Conservation (phyloP, 2,329 filamentous ascomycete species). For the Xenoacremonium recifei region DNA sequence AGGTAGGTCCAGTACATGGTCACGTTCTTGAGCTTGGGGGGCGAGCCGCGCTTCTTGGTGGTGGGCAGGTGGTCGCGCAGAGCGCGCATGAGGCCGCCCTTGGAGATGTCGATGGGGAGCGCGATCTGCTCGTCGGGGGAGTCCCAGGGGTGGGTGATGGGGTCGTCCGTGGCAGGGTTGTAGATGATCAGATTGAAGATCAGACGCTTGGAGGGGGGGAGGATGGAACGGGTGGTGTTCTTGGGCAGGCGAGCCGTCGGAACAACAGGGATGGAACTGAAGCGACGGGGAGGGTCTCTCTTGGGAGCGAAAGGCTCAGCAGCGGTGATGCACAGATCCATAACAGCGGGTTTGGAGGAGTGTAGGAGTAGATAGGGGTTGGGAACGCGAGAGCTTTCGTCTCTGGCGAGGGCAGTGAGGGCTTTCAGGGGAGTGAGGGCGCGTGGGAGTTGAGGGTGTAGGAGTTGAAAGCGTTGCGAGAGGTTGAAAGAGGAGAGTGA, state of each 20-base stretch:
- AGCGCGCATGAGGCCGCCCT: conserved; percentile 23
- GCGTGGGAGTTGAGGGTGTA: too few relatives aligned
- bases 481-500: too few relatives aligned
- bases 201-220: conserved; percentile 8
- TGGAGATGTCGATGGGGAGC: conserved; percentile 17
- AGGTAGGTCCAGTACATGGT: conserved; percentile 24
- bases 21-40: conserved; percentile 19
- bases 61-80: conserved; percentile 20
- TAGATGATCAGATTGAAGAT: conserved; percentile 24
- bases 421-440: too few relatives aligned
- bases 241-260: conserved; percentile 1
- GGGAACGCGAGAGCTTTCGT: too few relatives aligned
- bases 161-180: conserved; percentile 19
- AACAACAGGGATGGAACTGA: conserved; percentile 10
- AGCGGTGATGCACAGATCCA: conserved; percentile 27
- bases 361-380: conserved; percentile 3
- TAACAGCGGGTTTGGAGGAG: conserved; percentile 2
- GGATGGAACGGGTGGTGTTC: not conserved
- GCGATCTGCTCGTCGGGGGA: conserved; percentile 13
- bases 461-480: too few relatives aligned
- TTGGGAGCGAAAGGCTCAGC: conserved; percentile 21
- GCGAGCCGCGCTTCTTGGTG: conserved; percentile 1
- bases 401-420: too few relatives aligned
- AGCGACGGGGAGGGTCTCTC: conserved; percentile 10
- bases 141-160: conserved; percentile 26